Percentiles rank a stretch among this genome's conserved stretches.
Conservation (phyloP, 2,329 filamentous ascomycete species). For the Sporothrix dimorphospora region DNA sequence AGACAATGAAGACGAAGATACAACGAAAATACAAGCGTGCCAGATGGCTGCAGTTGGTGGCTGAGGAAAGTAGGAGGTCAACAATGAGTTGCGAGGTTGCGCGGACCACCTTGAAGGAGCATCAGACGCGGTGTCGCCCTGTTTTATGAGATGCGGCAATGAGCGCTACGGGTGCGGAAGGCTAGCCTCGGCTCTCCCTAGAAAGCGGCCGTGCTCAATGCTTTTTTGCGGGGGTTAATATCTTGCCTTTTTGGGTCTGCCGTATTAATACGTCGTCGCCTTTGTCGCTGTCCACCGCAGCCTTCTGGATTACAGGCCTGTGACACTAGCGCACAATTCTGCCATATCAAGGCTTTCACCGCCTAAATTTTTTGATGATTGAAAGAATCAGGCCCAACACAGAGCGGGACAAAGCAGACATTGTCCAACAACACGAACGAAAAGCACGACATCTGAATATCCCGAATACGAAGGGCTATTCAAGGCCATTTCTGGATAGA, state of each 20-base stretch:
- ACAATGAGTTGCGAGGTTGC: background rate
- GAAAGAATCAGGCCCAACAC: background rate
- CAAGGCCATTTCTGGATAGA: background rate
- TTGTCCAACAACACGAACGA: background rate
- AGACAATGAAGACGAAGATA: background rate
- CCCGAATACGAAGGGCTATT: background rate
- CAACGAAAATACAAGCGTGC: background rate
- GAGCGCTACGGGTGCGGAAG: background rate
- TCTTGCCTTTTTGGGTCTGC: slow-evolving; percentile 20
- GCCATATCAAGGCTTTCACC: slow-evolving; percentile 22
- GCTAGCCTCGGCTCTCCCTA: slow-evolving; percentile 27
- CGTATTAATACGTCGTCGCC: background rate
- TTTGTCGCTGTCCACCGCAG: background rate
- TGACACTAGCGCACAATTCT: slow-evolving; percentile 21
- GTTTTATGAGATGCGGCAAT: background rate
- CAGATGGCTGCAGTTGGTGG: background rate
- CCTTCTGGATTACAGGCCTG: background rate
- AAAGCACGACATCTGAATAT: background rate
- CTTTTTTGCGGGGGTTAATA: slow-evolving; percentile 7
- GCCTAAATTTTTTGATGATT: slow-evolving; percentile 25
- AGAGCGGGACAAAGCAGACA: background rate
- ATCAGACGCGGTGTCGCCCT: background rate
- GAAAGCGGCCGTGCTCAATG: background rate
- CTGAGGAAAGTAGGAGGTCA: too few species aligned
- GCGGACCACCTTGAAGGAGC: background rate